Conservation (phyloP, 192 early-diverging fungal species). For the Phycomyces blakesleeanus region DNA sequence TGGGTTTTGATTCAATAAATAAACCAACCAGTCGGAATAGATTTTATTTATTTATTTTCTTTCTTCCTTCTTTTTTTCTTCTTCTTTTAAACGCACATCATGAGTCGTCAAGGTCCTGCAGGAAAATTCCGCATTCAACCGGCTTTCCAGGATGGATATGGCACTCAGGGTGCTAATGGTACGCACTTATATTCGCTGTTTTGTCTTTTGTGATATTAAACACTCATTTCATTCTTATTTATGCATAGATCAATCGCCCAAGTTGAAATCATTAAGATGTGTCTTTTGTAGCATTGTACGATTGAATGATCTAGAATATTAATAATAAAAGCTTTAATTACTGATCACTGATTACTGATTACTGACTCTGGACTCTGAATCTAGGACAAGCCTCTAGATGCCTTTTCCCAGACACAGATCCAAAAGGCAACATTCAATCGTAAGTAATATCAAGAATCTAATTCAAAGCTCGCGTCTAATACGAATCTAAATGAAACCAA, state of each 20-base stretch:
- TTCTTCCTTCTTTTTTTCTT: neutral
- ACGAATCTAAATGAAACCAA: neutral
- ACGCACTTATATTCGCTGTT: neutral
- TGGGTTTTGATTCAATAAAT: neutral
- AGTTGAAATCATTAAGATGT: slow-evolving; percentile 5
- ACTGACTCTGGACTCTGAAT: neutral
- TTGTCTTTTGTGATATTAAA: slow-evolving; percentile 1
- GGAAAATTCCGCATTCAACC: slow-evolving; percentile 2
- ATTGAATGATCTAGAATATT: neutral
- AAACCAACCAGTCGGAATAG: slow-evolving; percentile 4
- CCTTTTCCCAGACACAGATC: slow-evolving; percentile 40
- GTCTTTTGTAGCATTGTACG: slow-evolving; percentile 18
- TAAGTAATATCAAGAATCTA: slow-evolving; percentile 17
- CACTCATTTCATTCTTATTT: neutral
- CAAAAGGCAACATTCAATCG: slow-evolving; percentile 35
- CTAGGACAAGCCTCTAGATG: slow-evolving; percentile 32
- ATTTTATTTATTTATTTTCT: neutral
- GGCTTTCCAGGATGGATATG: neutral
- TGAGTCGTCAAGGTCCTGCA: neutral
- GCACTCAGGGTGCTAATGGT: neutral
- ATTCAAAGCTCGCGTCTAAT: neutral
- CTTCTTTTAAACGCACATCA: neutral
- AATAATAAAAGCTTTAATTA: neutral
- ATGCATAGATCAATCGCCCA: neutral
- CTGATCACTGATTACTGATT: neutral